Percentiles rank a stretch among this genome's conserved stretches.
Conservation (phyloP, 1,284 basidiomycete species). For the Austroboletus niveus region DNA sequence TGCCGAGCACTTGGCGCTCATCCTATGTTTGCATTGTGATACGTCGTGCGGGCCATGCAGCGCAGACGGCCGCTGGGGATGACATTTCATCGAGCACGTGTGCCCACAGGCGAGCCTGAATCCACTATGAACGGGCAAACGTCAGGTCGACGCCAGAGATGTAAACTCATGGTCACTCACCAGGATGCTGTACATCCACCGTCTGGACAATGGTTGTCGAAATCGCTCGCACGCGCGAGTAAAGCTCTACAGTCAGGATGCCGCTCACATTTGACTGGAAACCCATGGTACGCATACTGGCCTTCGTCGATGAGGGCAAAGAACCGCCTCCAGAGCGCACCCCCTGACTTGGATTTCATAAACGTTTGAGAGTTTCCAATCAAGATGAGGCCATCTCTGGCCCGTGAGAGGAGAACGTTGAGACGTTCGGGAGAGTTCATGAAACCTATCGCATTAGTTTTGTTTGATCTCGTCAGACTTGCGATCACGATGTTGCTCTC, state of each 20-base stretch:
- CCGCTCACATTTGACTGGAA: constrained; percentile 52
- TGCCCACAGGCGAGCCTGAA: constrained; percentile 41
- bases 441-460: constrained; percentile 54
- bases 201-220: constrained; percentile 51
- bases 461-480: constrained; percentile 55
- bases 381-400: constrained; percentile 56
- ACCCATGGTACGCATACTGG: constrained; percentile 51
- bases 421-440: constrained; percentile 60
- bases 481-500: constrained; percentile 61
- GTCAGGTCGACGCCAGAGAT: neutral
- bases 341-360: constrained; percentile 47
- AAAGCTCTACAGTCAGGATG: constrained; percentile 42
- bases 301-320: constrained; percentile 41
- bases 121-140: constrained; percentile 1
- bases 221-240: constrained; percentile 42
- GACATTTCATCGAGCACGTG: constrained; percentile 51
- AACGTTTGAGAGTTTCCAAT: constrained; percentile 60
- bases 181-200: constrained; percentile 58
- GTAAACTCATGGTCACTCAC: constrained; percentile 32
- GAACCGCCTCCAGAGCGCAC: constrained; percentile 46
- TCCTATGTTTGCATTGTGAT: constrained; percentile 25
- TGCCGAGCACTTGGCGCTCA: constrained; percentile 3
- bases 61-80: constrained; percentile 25
- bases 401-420: constrained; percentile 61
- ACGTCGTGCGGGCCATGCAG: constrained; percentile 34